These are phyloP conservation scores for Nakaseomyces delphensis DNA, from an alignment of 1,139 yeast genomes.

Conservation along the genomic window DNA sequence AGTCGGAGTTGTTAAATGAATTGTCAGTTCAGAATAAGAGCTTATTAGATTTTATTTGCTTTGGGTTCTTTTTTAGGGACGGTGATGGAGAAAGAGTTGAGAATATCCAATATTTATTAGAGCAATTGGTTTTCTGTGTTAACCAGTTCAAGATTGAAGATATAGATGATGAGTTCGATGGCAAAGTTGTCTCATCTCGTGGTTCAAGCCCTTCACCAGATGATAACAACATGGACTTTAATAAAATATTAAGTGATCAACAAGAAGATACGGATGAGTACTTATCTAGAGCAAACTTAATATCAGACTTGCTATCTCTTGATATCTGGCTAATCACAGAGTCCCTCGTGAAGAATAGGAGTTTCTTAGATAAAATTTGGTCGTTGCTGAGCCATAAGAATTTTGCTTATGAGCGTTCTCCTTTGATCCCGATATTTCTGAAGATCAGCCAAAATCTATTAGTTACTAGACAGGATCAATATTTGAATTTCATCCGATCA, in stretches of 20 bases:
- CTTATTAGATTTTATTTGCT: constrained; percentile 43
- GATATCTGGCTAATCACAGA: constrained; percentile 95
- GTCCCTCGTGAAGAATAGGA: constrained; percentile 69
- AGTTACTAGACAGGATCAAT: constrained; percentile 60
- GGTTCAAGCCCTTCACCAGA: constrained; percentile 1
- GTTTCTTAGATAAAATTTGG: constrained; percentile 69
- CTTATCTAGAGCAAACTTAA: constrained; percentile 26
- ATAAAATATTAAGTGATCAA: constrained; percentile 15
- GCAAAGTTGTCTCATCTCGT: constrained; percentile 7
- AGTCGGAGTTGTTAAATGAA: constrained; percentile 45
- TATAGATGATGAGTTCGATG: constrained; percentile 7
- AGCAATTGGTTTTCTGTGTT: constrained; percentile 20
- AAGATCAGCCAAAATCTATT: constrained; percentile 87
- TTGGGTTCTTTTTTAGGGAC: constrained; percentile 32
- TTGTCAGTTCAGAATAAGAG: constrained; percentile 39
- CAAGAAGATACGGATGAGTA: constrained; percentile 12
- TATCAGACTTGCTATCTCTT: constrained; percentile 79
- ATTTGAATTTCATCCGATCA: constrained; percentile 45
- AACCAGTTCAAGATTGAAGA: constrained; percentile 14
- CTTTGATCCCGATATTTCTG: constrained; percentile 62
- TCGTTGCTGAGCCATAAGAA: constrained; percentile 54
- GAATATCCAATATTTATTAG: constrained; percentile 34
- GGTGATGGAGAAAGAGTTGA: constrained; percentile 32
- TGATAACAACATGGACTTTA: constrained; percentile 5
- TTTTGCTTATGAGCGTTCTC: constrained; percentile 46